phyloP scores from a whole-genome alignment of 2,329 filamentous ascomycete species.

The Apiospora arundinis region DNA sequence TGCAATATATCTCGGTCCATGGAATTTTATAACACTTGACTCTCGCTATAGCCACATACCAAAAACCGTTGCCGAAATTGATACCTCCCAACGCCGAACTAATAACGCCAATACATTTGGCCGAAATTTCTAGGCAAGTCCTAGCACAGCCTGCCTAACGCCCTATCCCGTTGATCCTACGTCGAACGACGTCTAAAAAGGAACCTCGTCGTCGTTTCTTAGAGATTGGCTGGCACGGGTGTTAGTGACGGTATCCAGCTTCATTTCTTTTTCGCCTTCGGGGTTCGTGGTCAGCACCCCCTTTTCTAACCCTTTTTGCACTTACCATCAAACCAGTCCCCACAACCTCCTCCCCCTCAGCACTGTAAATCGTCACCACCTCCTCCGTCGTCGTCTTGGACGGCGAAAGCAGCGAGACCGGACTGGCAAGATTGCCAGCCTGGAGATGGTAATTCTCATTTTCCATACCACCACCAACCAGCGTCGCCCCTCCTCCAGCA shows the following conservation, averaged over 20 bases:
- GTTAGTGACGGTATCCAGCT: neutral
- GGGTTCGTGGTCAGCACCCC: neutral
- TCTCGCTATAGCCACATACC: neutral
- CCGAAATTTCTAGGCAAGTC: neutral
- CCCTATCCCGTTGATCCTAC: neutral
- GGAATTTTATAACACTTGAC: no score
- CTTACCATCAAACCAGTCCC: neutral
- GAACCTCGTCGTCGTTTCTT: neutral
- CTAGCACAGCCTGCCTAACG: neutral
- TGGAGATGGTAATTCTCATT: neutral
- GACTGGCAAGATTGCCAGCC: neutral
- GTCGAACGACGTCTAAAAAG: neutral
- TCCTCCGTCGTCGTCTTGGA: constrained; percentile 5
- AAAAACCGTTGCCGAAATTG: neutral
- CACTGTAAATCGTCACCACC: neutral
- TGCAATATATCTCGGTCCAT: no score
- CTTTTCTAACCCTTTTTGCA: neutral
- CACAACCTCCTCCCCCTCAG: neutral
- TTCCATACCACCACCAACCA: neutral
- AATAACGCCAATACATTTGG: neutral
- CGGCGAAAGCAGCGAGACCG: neutral
- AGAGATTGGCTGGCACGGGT: neutral
- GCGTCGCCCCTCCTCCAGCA: neutral
- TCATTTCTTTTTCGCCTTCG: neutral
- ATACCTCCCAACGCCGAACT: neutral